Evolutionary conservation across 2,329 filamentous ascomycete species (phyloP).

Genomic region (Venturia nashicola): DNA sequence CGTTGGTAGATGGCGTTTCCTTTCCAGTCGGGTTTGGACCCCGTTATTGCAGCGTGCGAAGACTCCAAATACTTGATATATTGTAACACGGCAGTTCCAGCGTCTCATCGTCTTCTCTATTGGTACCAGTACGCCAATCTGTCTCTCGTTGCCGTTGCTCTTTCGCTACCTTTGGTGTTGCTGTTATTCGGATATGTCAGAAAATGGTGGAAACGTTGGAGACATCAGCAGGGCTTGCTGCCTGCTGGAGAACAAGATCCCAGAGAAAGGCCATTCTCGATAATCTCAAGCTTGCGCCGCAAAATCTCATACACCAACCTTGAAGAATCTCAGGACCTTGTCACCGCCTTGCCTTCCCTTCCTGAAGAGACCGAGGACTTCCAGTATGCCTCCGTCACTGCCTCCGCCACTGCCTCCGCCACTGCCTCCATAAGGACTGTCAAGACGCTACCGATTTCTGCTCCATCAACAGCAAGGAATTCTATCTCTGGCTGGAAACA

Average conservation of each 20-base stretch:
- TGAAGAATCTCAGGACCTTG: background rate
- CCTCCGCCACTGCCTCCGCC: background rate
- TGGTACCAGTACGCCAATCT: conserved; percentile 5
- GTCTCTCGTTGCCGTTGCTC: background rate
- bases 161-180: background rate
- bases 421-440: background rate
- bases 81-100: background rate
- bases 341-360: background rate
- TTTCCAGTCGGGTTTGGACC: background rate
- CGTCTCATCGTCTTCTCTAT: background rate
- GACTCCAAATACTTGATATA: background rate
- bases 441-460: background rate
- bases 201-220: background rate
- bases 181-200: background rate
- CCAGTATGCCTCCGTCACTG: background rate
- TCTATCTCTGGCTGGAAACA: background rate
- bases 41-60: background rate
- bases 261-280: background rate
- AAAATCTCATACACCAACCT: background rate
- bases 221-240: background rate
- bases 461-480: background rate
- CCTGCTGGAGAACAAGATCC: background rate
- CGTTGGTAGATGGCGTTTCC: background rate
- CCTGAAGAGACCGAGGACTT: background rate
- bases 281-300: background rate